These are phyloP conservation scores for Biscogniauxia mediterranea DNA, from an alignment of 2,329 filamentous ascomycete species.

Conservation along the genomic window DNA sequence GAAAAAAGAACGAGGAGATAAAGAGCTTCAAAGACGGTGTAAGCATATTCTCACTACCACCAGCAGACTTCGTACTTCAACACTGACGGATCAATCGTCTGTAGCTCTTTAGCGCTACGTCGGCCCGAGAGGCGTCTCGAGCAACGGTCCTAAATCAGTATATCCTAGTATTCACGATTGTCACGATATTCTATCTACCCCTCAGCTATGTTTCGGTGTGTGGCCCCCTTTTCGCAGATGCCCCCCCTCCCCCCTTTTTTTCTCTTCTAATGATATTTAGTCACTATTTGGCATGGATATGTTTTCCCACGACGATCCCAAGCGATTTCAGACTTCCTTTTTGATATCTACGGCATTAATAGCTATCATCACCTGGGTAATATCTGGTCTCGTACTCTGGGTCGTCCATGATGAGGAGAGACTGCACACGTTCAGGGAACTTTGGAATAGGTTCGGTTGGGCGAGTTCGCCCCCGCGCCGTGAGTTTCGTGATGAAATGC, in stretches of 20 bases:
- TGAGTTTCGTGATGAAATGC: too few species aligned
- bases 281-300: background rate
- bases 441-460: background rate
- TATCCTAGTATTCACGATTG: slow-evolving; percentile 16
- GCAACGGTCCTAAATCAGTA: slow-evolving; percentile 16
- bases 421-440: slow-evolving; percentile 2
- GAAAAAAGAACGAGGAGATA: slow-evolving; percentile 5
- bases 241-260: too few species aligned
- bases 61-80: background rate
- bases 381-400: slow-evolving; percentile 14
- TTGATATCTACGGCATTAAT: slow-evolving; percentile 9
- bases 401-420: slow-evolving; percentile 13
- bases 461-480: too few species aligned
- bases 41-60: background rate
- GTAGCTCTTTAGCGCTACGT: slow-evolving; percentile 17
- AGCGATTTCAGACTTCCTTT: slow-evolving; percentile 1
- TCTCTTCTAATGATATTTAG: background rate
- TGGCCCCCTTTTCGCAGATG: background rate
- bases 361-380: slow-evolving; percentile 12
- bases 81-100: background rate
- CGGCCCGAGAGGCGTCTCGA: slow-evolving; percentile 14
- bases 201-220: slow-evolving; percentile 10
- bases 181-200: slow-evolving; percentile 19
- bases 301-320: background rate
- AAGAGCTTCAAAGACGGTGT: slow-evolving; percentile 3